phyloP scores from a whole-genome alignment of 1,284 basidiomycete genomes.

The Volvariella surrecta region DNA sequence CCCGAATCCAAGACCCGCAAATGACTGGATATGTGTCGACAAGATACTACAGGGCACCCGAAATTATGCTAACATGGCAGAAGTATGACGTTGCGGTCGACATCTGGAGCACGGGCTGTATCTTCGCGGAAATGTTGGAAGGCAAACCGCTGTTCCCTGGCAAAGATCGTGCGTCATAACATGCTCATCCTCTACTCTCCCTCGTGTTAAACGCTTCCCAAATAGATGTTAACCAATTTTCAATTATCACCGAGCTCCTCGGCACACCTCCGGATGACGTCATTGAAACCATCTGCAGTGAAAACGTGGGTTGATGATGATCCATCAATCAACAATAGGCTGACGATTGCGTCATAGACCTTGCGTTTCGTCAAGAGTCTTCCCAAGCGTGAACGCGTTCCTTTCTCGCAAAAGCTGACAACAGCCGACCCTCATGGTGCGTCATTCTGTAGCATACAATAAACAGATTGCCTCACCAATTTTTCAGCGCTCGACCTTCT shows the following conservation, averaged over 20 bases:
- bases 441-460: constrained; percentile 13
- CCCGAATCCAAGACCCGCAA: constrained; percentile 95
- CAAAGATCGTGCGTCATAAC: constrained; percentile 76
- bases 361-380: constrained; percentile 98
- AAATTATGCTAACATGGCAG: constrained; percentile 99
- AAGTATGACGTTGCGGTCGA: constrained; percentile 99
- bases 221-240: constrained; percentile 98
- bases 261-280: constrained; percentile 99
- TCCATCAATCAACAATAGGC: constrained; percentile 10
- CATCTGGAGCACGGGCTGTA: constrained; percentile 99
- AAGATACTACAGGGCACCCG: constrained; percentile 96
- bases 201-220: constrained; percentile 7
- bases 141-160: constrained; percentile 98
- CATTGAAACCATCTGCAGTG: constrained; percentile 96
- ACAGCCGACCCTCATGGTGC: constrained; percentile 82
- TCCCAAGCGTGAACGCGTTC: constrained; percentile 92
- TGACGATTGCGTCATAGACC: constrained; percentile 47
- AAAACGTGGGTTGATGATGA: constrained; percentile 65
- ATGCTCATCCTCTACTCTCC: constrained; percentile 7
- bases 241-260: constrained; percentile 97
- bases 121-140: constrained; percentile 99
- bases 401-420: constrained; percentile 91
- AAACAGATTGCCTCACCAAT: constrained; percentile 7
- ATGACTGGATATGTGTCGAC: constrained; percentile 99
- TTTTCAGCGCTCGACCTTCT: constrained; percentile 83